These are phyloP conservation scores for Tolypocladium endophyticum DNA, from an alignment of 2,329 filamentous ascomycete genomes.

Conservation along the genomic window DNA sequence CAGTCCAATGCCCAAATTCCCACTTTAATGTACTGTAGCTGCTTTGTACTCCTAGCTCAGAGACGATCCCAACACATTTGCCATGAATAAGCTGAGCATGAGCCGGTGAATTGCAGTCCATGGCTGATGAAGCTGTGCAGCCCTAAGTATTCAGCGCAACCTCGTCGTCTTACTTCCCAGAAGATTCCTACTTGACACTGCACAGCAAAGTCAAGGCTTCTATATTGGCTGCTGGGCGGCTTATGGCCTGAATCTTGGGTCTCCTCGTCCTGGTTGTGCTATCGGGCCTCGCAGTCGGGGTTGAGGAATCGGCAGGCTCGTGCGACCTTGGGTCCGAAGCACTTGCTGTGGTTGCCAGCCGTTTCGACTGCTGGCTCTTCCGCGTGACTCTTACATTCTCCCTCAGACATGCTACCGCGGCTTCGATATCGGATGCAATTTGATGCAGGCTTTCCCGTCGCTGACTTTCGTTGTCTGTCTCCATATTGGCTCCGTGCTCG, in stretches of 20 bases:
- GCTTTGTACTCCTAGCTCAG: neutral
- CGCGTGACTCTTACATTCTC: neutral
- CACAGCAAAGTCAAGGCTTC: neutral
- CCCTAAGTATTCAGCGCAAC: no score
- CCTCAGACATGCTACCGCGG: neutral
- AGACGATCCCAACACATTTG: neutral
- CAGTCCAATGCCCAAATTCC: no score
- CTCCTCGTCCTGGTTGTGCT: neutral
- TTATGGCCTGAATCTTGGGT: neutral
- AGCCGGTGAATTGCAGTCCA: fast-evolving
- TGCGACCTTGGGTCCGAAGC: neutral
- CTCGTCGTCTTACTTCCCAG: neutral
- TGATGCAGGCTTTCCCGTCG: neutral
- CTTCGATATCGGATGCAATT: neutral
- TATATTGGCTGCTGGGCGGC: neutral
- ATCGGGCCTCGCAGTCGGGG: neutral
- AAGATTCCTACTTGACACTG: neutral
- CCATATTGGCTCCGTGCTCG: neutral
- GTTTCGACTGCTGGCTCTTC: neutral
- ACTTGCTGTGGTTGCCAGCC: neutral
- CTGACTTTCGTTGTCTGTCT: neutral
- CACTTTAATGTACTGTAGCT: neutral
- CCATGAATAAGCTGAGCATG: neutral
- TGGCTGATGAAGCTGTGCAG: neutral
- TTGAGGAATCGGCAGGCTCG: neutral